Evolutionary conservation across 345 rosid genomes (phyloP), one percentile per base, ranked within the genome.

Genomic region (Bruguiera gymnorhiza): DNA sequence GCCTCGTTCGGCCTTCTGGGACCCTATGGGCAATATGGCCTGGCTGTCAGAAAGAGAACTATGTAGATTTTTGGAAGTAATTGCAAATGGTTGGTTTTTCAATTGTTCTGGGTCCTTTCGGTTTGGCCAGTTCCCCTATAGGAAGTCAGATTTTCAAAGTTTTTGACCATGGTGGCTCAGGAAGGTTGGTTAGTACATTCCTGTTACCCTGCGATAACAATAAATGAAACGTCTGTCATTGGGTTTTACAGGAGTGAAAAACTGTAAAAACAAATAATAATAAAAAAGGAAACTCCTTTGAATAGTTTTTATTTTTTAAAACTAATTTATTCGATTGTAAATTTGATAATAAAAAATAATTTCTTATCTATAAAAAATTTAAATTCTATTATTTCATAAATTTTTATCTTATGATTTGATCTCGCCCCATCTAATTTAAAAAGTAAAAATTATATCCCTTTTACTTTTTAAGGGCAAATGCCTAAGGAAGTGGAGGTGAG

Each of bases 141-240:
- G 31, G 59, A 37, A 65, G 72, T 66, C 66, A 58, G 43, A 39
- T 60, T 81, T 68, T 58, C 72, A 78, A 73, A 64, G 63, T 71
- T 71, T 71, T 79, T 79, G 79, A 79, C 76, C 75, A 24, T n/a
- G 60, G 48, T 37, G 71, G 30, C 59, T 37, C 70, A 66, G 69
- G 65, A 54, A 67, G 32, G 60, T 62, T 27, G 23, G 83, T 62
- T 43, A 20, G 83, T 79, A 74, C 87, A 79, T 70, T 79, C 60
- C 75, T 74, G 78, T 70, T 73, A 52, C 70, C 10, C 81, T 75
- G 70, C 43, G 61, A 62, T 54, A 60, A 3, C 70, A 77, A n/a
- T 80, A 62, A 80, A 75, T 71, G 81, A 74, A 64, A 69, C 59
- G 71, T 83, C 78, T 67, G 57, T 67, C 74, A 36, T 19, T 75